phyloP scores from a whole-genome alignment of 2,329 filamentous ascomycete genomes.

The Aspergillus hortae region DNA sequence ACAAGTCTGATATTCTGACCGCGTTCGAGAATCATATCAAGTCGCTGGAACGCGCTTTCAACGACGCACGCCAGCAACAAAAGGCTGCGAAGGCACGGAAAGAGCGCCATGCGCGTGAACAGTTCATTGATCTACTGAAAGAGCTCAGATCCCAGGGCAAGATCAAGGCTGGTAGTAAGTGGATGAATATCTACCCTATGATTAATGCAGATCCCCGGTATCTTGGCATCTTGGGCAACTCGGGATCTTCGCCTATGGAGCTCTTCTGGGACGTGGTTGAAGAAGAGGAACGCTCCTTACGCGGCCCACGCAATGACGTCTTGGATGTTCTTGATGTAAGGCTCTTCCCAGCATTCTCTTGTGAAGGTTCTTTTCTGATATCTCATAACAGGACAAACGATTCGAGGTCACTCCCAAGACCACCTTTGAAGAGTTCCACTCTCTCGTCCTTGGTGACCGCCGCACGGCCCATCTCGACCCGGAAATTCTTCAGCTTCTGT shows the following conservation, averaged over 20 bases:
- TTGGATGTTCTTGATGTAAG: slow-evolving; percentile 84
- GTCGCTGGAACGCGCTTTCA: slow-evolving; percentile 82
- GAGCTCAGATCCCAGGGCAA: slow-evolving; percentile 72
- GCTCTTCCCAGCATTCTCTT: slow-evolving; percentile 10
- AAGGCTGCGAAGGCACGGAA: slow-evolving; percentile 76
- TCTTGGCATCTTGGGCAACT: slow-evolving; percentile 74
- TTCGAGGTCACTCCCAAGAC: slow-evolving; percentile 87
- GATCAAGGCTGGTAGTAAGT: slow-evolving; percentile 87
- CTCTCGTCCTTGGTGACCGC: slow-evolving; percentile 77
- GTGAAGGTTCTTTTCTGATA: slow-evolving; percentile 33
- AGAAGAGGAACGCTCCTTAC: slow-evolving; percentile 84
- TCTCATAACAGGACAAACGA: slow-evolving; percentile 66
- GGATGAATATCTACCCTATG: slow-evolving; percentile 73
- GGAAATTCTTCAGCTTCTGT: slow-evolving; percentile 76
- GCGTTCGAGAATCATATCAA: slow-evolving; percentile 96
- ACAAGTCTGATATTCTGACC: slow-evolving; percentile 83
- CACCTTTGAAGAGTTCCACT: slow-evolving; percentile 81
- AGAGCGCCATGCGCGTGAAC: slow-evolving; percentile 83
- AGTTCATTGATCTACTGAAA: slow-evolving; percentile 68
- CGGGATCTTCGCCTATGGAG: slow-evolving; percentile 81
- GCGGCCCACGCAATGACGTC: slow-evolving; percentile 75
- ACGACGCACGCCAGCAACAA: slow-evolving; percentile 82
- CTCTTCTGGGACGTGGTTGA: slow-evolving; percentile 96
- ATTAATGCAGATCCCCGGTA: slow-evolving; percentile 82
- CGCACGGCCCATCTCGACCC: slow-evolving; percentile 83